Conservation (phyloP, 106 monocot species). For the Acorus calamus region DNA sequence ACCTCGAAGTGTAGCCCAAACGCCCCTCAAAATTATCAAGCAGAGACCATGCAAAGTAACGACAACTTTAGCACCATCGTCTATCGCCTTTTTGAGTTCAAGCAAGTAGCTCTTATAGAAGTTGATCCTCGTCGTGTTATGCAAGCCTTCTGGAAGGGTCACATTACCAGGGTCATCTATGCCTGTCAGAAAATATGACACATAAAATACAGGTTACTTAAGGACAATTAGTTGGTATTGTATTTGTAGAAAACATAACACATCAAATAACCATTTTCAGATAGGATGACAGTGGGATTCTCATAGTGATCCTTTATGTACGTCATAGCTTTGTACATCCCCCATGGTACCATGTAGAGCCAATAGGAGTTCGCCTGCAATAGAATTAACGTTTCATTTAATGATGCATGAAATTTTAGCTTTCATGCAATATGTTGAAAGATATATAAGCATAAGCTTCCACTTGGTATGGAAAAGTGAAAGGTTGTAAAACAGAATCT, state of each 20-base stretch:
- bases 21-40: conserved; percentile 81
- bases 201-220: background rate
- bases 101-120: conserved; percentile 56
- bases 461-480: too few relatives aligned
- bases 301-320: conserved; percentile 68
- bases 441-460: too few relatives aligned
- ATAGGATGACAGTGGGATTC: conserved; percentile 69
- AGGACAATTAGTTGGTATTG: too few relatives aligned
- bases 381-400: too few relatives aligned
- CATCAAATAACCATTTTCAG: conserved; percentile 55
- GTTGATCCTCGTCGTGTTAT: conserved; percentile 42
- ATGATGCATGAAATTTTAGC: background rate
- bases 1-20: conserved; percentile 54
- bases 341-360: conserved; percentile 98
- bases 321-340: conserved; percentile 83
- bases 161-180: conserved; percentile 80
- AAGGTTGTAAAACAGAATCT: too few relatives aligned
- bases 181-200: conserved; percentile 20
- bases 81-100: conserved; percentile 65
- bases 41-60: conserved; percentile 79
- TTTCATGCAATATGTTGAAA: too few relatives aligned
- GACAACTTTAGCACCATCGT: conserved; percentile 60
- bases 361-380: conserved; percentile 77
- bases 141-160: conserved; percentile 31
- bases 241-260: too few relatives aligned